Conservation (phyloP, 2,329 filamentous ascomycete species). For the Alternaria gaisen region DNA sequence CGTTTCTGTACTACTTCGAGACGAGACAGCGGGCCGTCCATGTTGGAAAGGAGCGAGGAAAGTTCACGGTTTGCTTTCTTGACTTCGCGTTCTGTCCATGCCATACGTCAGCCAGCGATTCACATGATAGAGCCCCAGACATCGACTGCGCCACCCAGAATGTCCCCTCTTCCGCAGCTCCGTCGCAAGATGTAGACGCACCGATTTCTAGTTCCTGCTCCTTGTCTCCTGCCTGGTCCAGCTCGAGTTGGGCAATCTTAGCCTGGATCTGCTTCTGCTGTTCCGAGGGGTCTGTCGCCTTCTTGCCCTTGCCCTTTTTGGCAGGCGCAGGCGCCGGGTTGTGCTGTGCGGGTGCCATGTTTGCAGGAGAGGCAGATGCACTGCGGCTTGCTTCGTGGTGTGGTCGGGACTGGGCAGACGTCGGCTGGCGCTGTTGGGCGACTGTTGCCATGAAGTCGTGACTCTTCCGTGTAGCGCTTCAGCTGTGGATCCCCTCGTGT, state of each 20-base stretch:
- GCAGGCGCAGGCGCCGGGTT: slow-evolving; percentile 62
- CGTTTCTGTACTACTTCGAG: slow-evolving; percentile 90
- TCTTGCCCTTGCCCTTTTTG: slow-evolving; percentile 88
- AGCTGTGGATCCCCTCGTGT: slow-evolving; percentile 24
- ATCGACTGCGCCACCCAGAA: slow-evolving; percentile 16
- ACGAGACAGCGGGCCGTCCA: slow-evolving; percentile 90
- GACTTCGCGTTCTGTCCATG: slow-evolving; percentile 80
- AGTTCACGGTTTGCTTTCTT: slow-evolving; percentile 93
- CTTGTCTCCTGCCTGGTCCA: slow-evolving; percentile 91
- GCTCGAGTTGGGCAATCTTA: slow-evolving; percentile 94
- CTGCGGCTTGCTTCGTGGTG: slow-evolving; percentile 54
- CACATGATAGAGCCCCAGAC: slow-evolving; percentile 14
- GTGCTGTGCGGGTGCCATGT: slow-evolving; percentile 56
- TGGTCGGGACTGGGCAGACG: slow-evolving; percentile 39
- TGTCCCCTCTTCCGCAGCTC: slow-evolving; percentile 10
- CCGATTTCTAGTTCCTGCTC: slow-evolving; percentile 96
- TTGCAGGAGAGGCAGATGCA: slow-evolving; percentile 52
- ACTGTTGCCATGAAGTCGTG: slow-evolving; percentile 48
- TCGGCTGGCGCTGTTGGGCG: slow-evolving; percentile 47
- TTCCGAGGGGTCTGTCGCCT: slow-evolving; percentile 83
- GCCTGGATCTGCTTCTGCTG: slow-evolving; percentile 90
- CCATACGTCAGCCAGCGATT: slow-evolving; percentile 38
- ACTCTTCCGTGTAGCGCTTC: slow-evolving; percentile 24
- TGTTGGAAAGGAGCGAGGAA: slow-evolving; percentile 81
- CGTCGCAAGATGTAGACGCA: slow-evolving; percentile 52